phyloP scores from a whole-genome alignment of 2,329 filamentous ascomycete species.

The Aspergillus sp. region DNA sequence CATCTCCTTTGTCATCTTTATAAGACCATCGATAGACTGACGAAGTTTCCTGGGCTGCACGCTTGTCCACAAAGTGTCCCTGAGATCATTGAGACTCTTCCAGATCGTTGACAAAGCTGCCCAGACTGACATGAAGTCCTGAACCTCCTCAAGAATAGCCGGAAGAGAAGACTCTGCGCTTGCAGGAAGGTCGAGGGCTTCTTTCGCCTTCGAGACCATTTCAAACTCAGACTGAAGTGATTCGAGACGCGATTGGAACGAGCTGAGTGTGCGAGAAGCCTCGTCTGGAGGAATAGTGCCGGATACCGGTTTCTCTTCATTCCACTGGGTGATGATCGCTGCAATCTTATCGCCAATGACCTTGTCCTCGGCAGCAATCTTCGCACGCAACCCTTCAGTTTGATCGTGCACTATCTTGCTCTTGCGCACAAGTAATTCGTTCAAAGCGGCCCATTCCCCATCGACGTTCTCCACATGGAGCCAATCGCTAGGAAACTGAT shows the following conservation, averaged over 20 bases:
- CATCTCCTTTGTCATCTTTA: constrained; percentile 99
- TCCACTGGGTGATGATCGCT: constrained; percentile 85
- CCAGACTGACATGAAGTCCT: constrained; percentile 99
- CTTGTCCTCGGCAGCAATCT: constrained; percentile 91
- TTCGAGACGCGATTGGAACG: constrained; percentile 82
- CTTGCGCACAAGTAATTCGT: constrained; percentile 88
- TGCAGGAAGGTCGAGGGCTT: constrained; percentile 85
- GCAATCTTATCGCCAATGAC: constrained; percentile 84
- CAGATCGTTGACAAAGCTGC: constrained; percentile 92
- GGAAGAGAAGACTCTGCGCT: constrained; percentile 76
- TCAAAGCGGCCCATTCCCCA: constrained; percentile 90
- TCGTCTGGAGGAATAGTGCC: constrained; percentile 88
- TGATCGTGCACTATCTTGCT: constrained; percentile 95
- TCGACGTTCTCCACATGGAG: constrained; percentile 94
- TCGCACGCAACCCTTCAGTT: constrained; percentile 88
- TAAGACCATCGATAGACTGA: constrained; percentile 81
- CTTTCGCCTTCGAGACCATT: constrained; percentile 95
- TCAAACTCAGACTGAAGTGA: constrained; percentile 83
- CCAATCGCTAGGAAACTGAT: constrained; percentile 93
- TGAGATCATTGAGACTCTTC: constrained; percentile 90
- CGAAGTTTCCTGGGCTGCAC: constrained; percentile 93
- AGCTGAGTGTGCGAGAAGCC: constrained; percentile 76
- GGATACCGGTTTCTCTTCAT: constrained; percentile 94
- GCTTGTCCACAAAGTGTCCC: constrained; percentile 90
- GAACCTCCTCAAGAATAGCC: constrained; percentile 90